Evolutionary conservation across 2,329 filamentous ascomycete genomes (phyloP), one percentile per base, ranked within the genome.

Genomic region (Didymosphaeria variabile): DNA sequence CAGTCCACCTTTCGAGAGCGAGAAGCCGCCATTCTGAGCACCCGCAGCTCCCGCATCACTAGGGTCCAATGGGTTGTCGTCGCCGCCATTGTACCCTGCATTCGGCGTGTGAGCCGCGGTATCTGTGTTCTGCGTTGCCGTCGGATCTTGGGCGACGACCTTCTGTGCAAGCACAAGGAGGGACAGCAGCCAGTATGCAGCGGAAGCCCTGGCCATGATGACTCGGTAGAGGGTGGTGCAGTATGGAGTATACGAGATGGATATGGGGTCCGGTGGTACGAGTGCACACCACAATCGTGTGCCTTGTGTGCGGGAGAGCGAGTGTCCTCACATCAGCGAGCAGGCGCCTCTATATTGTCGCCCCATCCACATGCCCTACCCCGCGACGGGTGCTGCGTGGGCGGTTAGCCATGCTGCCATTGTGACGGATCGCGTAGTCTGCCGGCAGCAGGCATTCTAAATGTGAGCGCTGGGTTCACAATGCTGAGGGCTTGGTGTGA

Each of bases 1-100:
- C 70, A 93, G 81, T 15, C 86, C 91, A 21, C 89, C 90, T 40
- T 83, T 87, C 2, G 90, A 92, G 23, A 95, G 79, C 40, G 82
- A 82, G 67, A 91, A 84, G 17, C 85, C 86, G 6, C 86, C 85
- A 23, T 83, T 83, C 62, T 84, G 86, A 17, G 83, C 78, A 19
- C 92, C 91, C 40, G 87, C 85, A 17, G 91, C 91, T 26, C 91
- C 92, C 36, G 86, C 85, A 62, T 74, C 74, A 57, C 67, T 71
- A 15, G 75, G 74, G 51, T 77, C 69, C 42, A 69, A 65, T 17
- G 74, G 74, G 58, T 76, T 77, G 62, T 78, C 76, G 10, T 68
- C 73, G 9, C 76, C 76, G 60, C 76, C 76, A 62, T 78, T 78
- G 68, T 77, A 77, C 42, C 70, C 70, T 10, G 71, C 57, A 44